Evolutionary conservation across 2,329 filamentous ascomycete species (phyloP), one percentile per base, ranked within the genome.

Genomic region (Alternaria dauci): DNA sequence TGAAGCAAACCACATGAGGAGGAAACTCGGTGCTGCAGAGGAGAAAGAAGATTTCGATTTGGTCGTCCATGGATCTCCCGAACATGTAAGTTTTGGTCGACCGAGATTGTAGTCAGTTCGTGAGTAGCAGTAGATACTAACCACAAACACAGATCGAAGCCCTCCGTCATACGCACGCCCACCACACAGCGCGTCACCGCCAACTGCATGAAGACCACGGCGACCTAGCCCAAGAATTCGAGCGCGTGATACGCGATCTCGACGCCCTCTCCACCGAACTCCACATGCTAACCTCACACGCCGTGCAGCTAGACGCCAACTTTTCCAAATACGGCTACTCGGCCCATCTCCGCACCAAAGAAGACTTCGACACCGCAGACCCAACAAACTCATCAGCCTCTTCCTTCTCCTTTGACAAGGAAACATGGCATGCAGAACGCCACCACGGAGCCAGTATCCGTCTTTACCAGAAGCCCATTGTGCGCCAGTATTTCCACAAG

Each of bases 401-500:
- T n/a, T 61, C 70, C 16, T n/a, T 38, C 14, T 47, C 63, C 55
- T 79, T 69, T 71, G 76, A 67, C 75, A 76, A 66, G 71, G 65
- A 73, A 18, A 53, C 78, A 67, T 78, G 80, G 80, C 74, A 72
- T 46, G 69, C 70, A 23, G 71, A 75, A 23, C 69, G 71, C 52
- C 75, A 74, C 60, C 77, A 79, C 59, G 84, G 77, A 56, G 75
- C 70, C 48, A 80, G 83, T 1, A 82, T 88, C 69, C 85, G 84
- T 70, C 76, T 89, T 59, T 87, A 86, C 71, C 86, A 86, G 71
- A 83, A 81, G 62, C 88, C 88, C 0, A 83, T 86, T 7, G 81
- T 90, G 4, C 82, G 87, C 59, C 88, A 90, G 77, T 89, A 89
- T 76, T 89, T 89, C 68, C 87, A 90, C 71, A 86, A 86, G 59